These are phyloP conservation scores for Blastocystis sp. DNA, from an alignment of 352 stramenopile genomes.

Conservation along the genomic window DNA sequence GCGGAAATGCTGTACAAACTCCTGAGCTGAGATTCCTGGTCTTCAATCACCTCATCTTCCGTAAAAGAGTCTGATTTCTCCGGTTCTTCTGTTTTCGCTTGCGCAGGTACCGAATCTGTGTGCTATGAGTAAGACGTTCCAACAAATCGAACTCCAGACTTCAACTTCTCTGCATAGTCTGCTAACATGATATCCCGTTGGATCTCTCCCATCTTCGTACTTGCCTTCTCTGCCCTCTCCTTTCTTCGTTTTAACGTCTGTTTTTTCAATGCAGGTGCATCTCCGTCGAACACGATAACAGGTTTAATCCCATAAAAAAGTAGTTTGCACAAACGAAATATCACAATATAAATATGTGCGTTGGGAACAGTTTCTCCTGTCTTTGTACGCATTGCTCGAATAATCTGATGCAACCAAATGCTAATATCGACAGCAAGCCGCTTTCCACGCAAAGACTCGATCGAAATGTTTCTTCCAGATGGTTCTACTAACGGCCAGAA, in stretches of 20 bases:
- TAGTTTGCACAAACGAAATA: slow-evolving; percentile 67
- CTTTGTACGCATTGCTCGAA: slow-evolving; percentile 94
- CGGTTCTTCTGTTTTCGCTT: background rate
- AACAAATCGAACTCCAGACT: background rate
- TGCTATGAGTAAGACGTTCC: background rate
- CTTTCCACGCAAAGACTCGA: slow-evolving; percentile 89
- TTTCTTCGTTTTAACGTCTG: slow-evolving; percentile 72
- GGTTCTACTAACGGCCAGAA: slow-evolving; percentile 93
- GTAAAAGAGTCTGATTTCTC: background rate
- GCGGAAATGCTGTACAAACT: background rate
- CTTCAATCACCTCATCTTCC: background rate
- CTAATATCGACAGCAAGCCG: slow-evolving; percentile 93
- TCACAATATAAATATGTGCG: slow-evolving; percentile 76
- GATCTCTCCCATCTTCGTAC: slow-evolving; percentile 68
- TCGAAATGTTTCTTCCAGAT: slow-evolving; percentile 87
- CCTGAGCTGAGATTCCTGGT: background rate
- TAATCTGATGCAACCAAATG: slow-evolving; percentile 98
- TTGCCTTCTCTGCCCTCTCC: slow-evolving; percentile 68
- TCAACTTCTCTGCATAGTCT: background rate
- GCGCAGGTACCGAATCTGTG: background rate
- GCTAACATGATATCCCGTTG: background rate
- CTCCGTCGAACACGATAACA: slow-evolving; percentile 97
- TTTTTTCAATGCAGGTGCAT: slow-evolving; percentile 91
- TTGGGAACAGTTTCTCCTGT: slow-evolving; percentile 84
- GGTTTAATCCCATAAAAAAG: slow-evolving; percentile 90